Evolutionary conservation across 2,329 filamentous ascomycete species (phyloP), one percentile per base, ranked within the genome.

Genomic region (Atkinsonella texensis): DNA sequence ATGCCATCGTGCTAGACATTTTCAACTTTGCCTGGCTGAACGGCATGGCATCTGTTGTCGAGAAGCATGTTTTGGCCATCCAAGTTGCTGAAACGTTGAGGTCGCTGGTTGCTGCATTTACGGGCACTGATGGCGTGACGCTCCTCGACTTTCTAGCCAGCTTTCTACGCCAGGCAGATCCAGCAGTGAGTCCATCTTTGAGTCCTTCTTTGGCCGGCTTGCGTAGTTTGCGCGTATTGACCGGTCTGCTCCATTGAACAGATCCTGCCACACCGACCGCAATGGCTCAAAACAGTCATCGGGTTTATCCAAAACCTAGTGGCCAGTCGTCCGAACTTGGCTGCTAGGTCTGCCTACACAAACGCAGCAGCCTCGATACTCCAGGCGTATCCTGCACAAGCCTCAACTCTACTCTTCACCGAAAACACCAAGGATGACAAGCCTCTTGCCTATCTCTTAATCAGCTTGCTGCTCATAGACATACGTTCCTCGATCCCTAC

Each of bases 391-490:
- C 77, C 77, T 2, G 57, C 61, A 1, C 62, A 66, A 4, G 70
- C 70, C 1, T 66, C 76, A 0, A 59, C 61, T 9, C 62, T 79
- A 3, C 66, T 86, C 2, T 85, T 85, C 65, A 66, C 69, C 8
- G 68, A 74, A 50, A 60, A 68, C 4, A 62, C 59, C 17, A 62
- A 63, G 28, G 61, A 67, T 1, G 68, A 72, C 35, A 81, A 77
- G 54, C 75, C 80, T 0, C 77, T 80, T 54, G 75, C 79, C 1
- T 84, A 81, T 58, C 68, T 85, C 4, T 73, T 86, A 52, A 64
- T 85, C 51, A 83, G 77, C 57, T 73, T 85, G n/a, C 61, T 85
- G 7, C 73, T 85, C 35, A 79, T 85, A 52, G 83, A 87, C 60
- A 70, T 86, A 28, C 76, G 80, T 41, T 76, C 82, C 12, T 80